Evolutionary conservation across 2,329 filamentous ascomycete genomes (phyloP).

Genomic region (Aspergillus sp.): DNA sequence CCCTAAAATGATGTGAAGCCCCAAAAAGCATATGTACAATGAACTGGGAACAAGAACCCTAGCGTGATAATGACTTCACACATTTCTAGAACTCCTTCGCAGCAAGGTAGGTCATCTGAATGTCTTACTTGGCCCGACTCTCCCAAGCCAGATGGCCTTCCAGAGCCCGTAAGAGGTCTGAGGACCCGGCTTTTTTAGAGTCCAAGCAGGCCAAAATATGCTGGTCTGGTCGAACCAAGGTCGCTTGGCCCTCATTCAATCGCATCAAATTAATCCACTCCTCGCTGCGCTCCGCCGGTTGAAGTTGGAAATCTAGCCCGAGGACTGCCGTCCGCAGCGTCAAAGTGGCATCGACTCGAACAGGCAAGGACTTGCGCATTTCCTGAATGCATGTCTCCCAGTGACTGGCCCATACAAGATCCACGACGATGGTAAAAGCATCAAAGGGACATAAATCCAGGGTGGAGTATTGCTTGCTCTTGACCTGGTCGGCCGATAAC

Average conservation of each 20-base stretch:
- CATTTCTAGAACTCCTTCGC: too few species aligned
- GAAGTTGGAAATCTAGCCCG: constrained; percentile 18
- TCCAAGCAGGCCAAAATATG: constrained; percentile 22
- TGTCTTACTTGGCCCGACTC: too few species aligned
- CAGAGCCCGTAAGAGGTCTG: too few species aligned
- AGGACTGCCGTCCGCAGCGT: constrained; percentile 1
- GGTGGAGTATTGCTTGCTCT: constrained; percentile 23
- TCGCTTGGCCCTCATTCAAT: constrained; percentile 17
- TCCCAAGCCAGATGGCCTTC: too few species aligned
- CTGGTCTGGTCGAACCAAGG: constrained; percentile 33
- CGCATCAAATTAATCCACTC: constrained; percentile 16
- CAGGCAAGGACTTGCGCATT: background rate
- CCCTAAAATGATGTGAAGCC: too few species aligned
- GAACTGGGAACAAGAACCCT: too few species aligned
- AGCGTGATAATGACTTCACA: too few species aligned
- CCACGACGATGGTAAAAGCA: constrained; percentile 25
- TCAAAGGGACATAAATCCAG: constrained; percentile 30
- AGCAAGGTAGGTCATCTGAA: too few species aligned
- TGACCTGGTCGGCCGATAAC: constrained; percentile 17
- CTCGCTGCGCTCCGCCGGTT: constrained; percentile 7
- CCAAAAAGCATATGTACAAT: too few species aligned
- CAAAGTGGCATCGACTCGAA: background rate
- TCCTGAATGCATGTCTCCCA: constrained; percentile 1
- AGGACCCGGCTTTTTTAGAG: background rate
- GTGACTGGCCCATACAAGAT: background rate